phyloP scores from a whole-genome alignment of 345 rosid species.

The Arabidopsis arenosa region DNA sequence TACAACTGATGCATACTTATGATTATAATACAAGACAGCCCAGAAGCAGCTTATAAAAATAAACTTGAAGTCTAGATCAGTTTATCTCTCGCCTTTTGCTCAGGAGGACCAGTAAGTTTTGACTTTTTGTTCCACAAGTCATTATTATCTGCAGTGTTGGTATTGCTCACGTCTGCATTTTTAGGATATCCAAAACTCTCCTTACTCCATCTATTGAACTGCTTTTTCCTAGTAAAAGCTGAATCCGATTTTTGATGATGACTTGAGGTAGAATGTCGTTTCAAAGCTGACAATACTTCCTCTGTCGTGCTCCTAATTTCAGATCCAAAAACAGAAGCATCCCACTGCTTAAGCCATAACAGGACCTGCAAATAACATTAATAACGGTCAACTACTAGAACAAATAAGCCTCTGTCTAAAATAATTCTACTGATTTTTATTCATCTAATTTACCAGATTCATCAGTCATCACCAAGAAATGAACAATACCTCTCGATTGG shows the following conservation, averaged over 20 bases:
- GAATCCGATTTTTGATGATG: constrained; percentile 62
- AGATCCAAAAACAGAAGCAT: constrained; percentile 94
- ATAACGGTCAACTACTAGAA: constrained; percentile 17
- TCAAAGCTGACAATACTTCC: constrained; percentile 84
- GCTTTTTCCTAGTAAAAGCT: constrained; percentile 54
- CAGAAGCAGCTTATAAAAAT: not conserved
- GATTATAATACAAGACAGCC: constrained; percentile 20
- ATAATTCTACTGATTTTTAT: constrained; percentile 1
- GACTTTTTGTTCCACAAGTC: constrained; percentile 60
- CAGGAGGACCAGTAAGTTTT: constrained; percentile 71
- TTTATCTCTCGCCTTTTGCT: constrained; percentile 71
- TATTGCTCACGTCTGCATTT: constrained; percentile 47
- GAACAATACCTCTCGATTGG: constrained; percentile 85
- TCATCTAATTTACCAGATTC: not conserved
- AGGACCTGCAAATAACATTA: constrained; percentile 64
- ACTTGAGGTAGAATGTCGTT: constrained; percentile 72
- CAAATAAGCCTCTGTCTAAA: constrained; percentile 24
- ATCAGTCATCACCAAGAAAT: constrained; percentile 19
- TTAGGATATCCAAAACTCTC: constrained; percentile 52
- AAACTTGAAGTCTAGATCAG: constrained; percentile 20
- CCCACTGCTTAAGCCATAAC: constrained; percentile 98
- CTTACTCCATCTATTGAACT: constrained; percentile 55
- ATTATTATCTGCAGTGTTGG: constrained; percentile 47
- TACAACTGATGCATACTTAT: not conserved
- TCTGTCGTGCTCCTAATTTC: constrained; percentile 89